Evolutionary conservation across 805 yeast species (phyloP), one percentile per base, ranked within the genome.

Genomic region (Kazachstania kunashirensis): DNA sequence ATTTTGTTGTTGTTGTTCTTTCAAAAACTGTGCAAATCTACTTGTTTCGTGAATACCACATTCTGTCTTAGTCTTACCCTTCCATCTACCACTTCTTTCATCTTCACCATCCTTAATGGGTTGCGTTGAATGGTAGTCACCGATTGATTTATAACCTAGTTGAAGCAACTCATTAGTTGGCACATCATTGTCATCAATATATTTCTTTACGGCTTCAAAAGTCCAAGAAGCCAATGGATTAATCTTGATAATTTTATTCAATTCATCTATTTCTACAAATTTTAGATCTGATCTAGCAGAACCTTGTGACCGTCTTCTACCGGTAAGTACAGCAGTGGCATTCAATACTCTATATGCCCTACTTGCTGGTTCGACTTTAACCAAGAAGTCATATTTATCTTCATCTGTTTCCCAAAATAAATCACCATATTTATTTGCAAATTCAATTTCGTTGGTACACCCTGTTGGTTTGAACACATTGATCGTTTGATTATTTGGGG

Each of bases 31-130:
- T 0, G 82, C 75, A 55, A 82, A 89, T 44, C 82, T 73, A 18
- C 79, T 71, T 1, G 88, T 74, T 49, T 79, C 82, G 53, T 89
- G 97, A 37, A 89, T 86, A 3, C 97, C 97, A 62, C 97, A 89
- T 57, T 89, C 97, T 0, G 95, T 85, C 65, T 89, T 89, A 9
- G 76, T 70, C 55, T 80, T 73, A 2, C 96, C 96, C 66, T 82
- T 80, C 97, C 97, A 89, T 52, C 97, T 73, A 1, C 97, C 97
- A n/a, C 92, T 76, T 46, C 97, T 73, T 59, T 89, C 97, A 53
- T 89, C 96, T 55, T 85, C 96, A 8, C 94, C 95, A 31, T 82
- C 95, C 6, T 65, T 70, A 9, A 84, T 94, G 2, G 97, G 96
- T 21, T 63, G 76, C 0, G 97, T 89, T 1, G 95, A 84, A 59